Evolutionary conservation across 2,329 filamentous ascomycete species (phyloP).

Genomic region (Pseudopyrenochaeta lycopersici): DNA sequence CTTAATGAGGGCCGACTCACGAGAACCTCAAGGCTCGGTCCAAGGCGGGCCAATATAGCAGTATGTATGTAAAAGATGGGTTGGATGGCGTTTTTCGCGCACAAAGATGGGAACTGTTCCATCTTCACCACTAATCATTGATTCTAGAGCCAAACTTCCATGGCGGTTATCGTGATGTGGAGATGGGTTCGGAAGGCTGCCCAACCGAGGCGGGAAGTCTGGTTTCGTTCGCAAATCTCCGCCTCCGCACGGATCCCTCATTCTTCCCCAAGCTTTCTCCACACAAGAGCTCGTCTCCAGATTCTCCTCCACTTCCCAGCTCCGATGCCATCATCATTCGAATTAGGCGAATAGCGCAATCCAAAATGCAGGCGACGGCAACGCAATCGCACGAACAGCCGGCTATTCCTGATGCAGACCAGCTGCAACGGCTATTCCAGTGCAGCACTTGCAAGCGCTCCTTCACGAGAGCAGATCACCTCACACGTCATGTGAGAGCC

Average conservation of each 20-base stretch:
- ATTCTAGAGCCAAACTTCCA: neutral
- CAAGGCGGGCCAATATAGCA: neutral
- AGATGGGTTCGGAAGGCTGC: neutral
- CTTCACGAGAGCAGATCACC: slow-evolving; percentile 63
- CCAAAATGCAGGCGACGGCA: slow-evolving; percentile 28
- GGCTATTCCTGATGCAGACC: slow-evolving; percentile 26
- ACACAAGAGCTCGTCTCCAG: slow-evolving; percentile 24
- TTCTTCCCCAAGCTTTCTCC: slow-evolving; percentile 15
- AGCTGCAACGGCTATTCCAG: slow-evolving; percentile 51
- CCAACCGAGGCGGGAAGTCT: slow-evolving; percentile 9
- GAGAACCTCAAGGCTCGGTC: neutral
- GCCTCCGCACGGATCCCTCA: slow-evolving; percentile 8
- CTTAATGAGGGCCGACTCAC: no score
- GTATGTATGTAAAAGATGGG: neutral
- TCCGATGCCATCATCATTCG: slow-evolving; percentile 22
- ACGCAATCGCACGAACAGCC: slow-evolving; percentile 11
- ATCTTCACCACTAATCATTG: neutral
- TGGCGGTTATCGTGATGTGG: slow-evolving; percentile 21
- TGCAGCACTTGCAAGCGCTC: slow-evolving; percentile 63
- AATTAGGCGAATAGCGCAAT: slow-evolving; percentile 7
- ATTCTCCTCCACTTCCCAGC: slow-evolving; percentile 33
- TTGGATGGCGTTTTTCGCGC: neutral
- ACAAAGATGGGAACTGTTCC: neutral
- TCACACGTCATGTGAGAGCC: slow-evolving; percentile 63
- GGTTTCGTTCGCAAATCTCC: slow-evolving; percentile 4